Conservation (phyloP, 2,329 filamentous ascomycete genomes). For the Knufia petricola region DNA sequence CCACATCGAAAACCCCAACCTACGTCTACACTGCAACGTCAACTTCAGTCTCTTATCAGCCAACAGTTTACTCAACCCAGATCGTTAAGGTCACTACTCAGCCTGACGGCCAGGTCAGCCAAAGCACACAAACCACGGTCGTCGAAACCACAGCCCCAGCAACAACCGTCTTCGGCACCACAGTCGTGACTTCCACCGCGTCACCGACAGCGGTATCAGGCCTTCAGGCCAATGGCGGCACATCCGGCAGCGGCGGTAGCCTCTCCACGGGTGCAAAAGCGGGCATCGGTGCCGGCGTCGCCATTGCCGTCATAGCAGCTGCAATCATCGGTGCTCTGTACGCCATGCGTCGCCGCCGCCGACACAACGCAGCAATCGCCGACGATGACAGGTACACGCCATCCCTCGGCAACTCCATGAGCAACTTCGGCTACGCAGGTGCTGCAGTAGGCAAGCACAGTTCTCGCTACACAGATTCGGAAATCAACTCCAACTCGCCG, state of each 20-base stretch:
- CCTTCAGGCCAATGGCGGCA: not conserved
- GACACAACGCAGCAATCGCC: constrained; percentile 11
- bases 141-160: constrained; percentile 2
- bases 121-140: constrained; percentile 1
- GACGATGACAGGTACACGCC: constrained; percentile 15
- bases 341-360: constrained; percentile 18
- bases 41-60: constrained; percentile 5
- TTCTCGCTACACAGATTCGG: constrained; percentile 15
- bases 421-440: constrained; percentile 8
- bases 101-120: constrained; percentile 4
- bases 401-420: constrained; percentile 11
- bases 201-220: constrained; percentile 6
- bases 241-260: constrained; percentile 9
- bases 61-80: constrained; percentile 10
- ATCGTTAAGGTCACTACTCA: constrained; percentile 13
- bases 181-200: not conserved
- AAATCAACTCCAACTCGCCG: constrained; percentile 13
- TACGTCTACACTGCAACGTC: constrained; percentile 10
- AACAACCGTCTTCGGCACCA: constrained; percentile 5
- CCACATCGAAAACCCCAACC: constrained; percentile 1
- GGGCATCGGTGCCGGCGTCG: constrained; percentile 21
- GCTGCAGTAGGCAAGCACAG: constrained; percentile 9
- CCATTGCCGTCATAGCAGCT: constrained; percentile 15
- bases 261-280: constrained; percentile 22
- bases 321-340: constrained; percentile 21